phyloP scores from a whole-genome alignment of 2,329 filamentous ascomycete genomes.

The Neofusicoccum sp. region DNA sequence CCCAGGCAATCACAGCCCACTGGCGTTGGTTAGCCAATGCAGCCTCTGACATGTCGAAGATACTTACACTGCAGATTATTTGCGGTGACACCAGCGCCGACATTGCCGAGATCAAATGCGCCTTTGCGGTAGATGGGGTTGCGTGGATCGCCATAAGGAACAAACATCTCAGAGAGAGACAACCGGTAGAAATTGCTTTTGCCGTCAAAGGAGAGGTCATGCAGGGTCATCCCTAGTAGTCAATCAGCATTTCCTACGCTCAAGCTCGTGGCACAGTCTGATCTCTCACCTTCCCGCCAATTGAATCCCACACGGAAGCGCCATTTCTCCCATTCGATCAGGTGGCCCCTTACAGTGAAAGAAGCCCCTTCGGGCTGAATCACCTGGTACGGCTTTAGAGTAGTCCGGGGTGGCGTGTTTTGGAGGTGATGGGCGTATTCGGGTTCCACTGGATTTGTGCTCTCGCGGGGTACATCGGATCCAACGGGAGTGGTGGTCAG shows the following conservation, averaged over 20 bases:
- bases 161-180: slow-evolving; percentile 46
- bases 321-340: slow-evolving; percentile 46
- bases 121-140: slow-evolving; percentile 43
- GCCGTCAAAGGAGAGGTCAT: slow-evolving; percentile 41
- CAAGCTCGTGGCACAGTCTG: too few relatives aligned
- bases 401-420: too few relatives aligned
- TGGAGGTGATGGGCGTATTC: too few relatives aligned
- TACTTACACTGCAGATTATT: slow-evolving; percentile 44
- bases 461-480: too few relatives aligned
- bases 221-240: slow-evolving; percentile 43
- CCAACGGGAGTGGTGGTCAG: too few relatives aligned
- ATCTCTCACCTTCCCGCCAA: slow-evolving; percentile 46
- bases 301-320: slow-evolving; percentile 45
- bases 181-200: slow-evolving; percentile 44
- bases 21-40: too few relatives aligned
- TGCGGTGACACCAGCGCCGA: slow-evolving; percentile 43
- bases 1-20: slow-evolving; percentile 48
- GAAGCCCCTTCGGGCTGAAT: slow-evolving; percentile 29
- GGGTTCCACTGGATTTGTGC: too few relatives aligned
- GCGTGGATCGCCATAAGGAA: slow-evolving; percentile 45
- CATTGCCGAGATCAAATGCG: slow-evolving; percentile 47
- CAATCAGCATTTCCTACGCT: too few relatives aligned
- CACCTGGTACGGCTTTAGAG: slow-evolving; percentile 25
- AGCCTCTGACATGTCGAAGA: too few relatives aligned
- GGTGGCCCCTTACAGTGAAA: slow-evolving; percentile 24